phyloP scores from a whole-genome alignment of 1,284 basidiomycete species.

The Rhizopogon hawkerae region DNA sequence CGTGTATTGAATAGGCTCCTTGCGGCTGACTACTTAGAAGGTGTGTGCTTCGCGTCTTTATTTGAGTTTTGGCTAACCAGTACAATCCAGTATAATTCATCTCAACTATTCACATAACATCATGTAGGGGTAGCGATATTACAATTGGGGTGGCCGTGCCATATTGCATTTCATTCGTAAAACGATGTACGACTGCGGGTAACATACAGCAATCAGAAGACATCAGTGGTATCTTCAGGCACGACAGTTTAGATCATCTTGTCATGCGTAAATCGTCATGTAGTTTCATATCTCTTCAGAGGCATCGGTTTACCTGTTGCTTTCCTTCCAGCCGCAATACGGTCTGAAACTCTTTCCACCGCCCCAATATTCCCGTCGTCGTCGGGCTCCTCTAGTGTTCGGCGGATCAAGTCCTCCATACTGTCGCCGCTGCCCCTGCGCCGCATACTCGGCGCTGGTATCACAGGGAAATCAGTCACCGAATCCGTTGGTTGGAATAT shows the following conservation, averaged over 20 bases:
- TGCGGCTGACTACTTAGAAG: constrained; percentile 69
- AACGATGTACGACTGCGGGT: background rate
- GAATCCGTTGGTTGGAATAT: constrained; percentile 35
- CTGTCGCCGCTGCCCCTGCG: constrained; percentile 46
- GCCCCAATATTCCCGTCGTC: constrained; percentile 45
- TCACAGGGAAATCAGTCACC: constrained; percentile 35
- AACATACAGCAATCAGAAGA: background rate
- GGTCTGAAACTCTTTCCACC: constrained; percentile 52
- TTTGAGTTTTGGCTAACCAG: background rate
- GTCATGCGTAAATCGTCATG: constrained; percentile 23
- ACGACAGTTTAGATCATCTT: background rate
- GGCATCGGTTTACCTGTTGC: constrained; percentile 38
- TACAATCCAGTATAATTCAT: background rate
- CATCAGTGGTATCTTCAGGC: background rate
- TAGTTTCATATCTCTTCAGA: constrained; percentile 60
- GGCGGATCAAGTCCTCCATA: constrained; percentile 81
- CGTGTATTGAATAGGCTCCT: constrained; percentile 38
- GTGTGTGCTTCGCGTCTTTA: constrained; percentile 25
- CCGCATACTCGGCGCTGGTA: constrained; percentile 59
- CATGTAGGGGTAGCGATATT: background rate
- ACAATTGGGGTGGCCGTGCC: background rate
- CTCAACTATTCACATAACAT: background rate
- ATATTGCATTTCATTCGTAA: background rate
- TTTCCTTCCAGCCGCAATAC: constrained; percentile 45
- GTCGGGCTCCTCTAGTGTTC: constrained; percentile 49